Evolutionary conservation across 768 basidiomycete genomes (phyloP).

Genomic region (Termitomyces sp.): DNA sequence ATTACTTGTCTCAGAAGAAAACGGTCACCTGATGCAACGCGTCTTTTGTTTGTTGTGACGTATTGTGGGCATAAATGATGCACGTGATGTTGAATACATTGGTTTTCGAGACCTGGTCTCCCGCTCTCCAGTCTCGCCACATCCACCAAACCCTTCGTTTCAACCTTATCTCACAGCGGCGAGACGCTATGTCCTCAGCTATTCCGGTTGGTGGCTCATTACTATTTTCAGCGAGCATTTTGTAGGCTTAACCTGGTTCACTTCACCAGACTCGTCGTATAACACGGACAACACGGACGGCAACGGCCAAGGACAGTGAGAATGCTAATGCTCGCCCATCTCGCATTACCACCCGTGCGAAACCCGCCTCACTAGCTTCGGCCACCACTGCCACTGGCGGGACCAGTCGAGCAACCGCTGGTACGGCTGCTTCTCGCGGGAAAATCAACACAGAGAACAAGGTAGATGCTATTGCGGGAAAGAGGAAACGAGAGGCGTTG

Average conservation of each 20-base stretch:
- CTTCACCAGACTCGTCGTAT: slow-evolving; percentile 60
- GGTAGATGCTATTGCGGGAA: slow-evolving; percentile 46
- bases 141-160: slow-evolving; percentile 4
- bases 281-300: slow-evolving; percentile 43
- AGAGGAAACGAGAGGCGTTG: slow-evolving; percentile 77
- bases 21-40: slow-evolving; percentile 33
- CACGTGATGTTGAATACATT: slow-evolving; percentile 42
- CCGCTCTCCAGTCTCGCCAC: slow-evolving; percentile 21
- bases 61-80: background rate
- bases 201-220: slow-evolving; percentile 33
- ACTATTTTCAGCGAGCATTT: background rate
- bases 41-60: slow-evolving; percentile 19
- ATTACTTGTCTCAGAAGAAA: background rate
- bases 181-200: slow-evolving; percentile 37
- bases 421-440: slow-evolving; percentile 49
- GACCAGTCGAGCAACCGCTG: slow-evolving; percentile 34
- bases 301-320: slow-evolving; percentile 63
- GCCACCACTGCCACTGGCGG: slow-evolving; percentile 31
- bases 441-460: slow-evolving; percentile 40
- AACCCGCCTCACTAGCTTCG: slow-evolving; percentile 40
- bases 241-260: slow-evolving; percentile 10
- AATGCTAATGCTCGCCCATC: slow-evolving; percentile 66
- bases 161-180: slow-evolving; percentile 18
- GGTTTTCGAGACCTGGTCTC: slow-evolving; percentile 14
- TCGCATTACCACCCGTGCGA: slow-evolving; percentile 57